Evolutionary conservation across 345 rosid species (phyloP).

Genomic region (Zanthoxylum bungeanum): DNA sequence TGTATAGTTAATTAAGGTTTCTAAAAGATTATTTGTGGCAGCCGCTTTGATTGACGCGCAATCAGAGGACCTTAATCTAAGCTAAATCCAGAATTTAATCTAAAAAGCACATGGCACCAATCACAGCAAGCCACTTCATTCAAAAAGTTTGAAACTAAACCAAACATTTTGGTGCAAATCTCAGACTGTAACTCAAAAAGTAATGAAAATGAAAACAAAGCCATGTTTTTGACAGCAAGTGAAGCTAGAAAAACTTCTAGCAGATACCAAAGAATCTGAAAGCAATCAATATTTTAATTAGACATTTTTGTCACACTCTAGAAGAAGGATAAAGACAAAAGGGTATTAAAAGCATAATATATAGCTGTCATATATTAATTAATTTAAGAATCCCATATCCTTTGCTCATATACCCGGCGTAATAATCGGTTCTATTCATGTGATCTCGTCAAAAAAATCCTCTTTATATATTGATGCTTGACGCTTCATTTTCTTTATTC

Average conservation of each 20-base stretch:
- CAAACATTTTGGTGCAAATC: not conserved
- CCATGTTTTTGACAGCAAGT: no score
- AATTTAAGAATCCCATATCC: constrained; percentile 15
- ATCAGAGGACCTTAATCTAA: not conserved
- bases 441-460: constrained; percentile 26
- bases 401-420: constrained; percentile 59
- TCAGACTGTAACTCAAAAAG: not conserved
- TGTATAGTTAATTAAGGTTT: not conserved
- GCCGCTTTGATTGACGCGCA: not conserved
- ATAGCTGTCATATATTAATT: no score
- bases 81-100: not conserved
- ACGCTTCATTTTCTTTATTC: constrained; percentile 5
- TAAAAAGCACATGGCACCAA: not conserved
- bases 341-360: no score
- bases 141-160: no score
- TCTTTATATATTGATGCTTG: constrained; percentile 14
- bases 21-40: not conserved
- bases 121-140: not conserved
- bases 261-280: not conserved
- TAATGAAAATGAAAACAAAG: not conserved
- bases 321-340: not conserved
- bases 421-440: constrained; percentile 43
- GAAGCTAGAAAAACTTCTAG: no score
- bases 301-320: not conserved
- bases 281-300: not conserved